Conservation (phyloP, 163 green algal genomes). For the Chlamydomonas reinhardtii region DNA sequence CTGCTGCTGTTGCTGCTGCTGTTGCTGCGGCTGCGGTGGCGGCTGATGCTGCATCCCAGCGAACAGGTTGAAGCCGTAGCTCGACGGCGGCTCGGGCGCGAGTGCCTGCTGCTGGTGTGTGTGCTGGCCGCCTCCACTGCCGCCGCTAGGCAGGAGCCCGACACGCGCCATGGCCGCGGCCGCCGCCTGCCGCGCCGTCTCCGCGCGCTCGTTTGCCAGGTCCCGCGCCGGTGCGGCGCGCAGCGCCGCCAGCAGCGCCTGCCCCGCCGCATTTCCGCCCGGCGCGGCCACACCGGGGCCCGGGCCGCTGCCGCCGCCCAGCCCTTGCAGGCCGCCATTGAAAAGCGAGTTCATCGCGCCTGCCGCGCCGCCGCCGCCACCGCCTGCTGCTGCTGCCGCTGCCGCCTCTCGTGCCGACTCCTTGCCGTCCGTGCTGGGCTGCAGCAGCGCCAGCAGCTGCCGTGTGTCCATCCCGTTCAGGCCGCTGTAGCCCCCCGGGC, state of each 20-base stretch:
- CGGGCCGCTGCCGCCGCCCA: too few relatives aligned
- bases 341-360: background rate
- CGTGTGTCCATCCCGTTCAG: background rate
- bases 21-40: background rate
- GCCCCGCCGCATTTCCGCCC: background rate
- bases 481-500: too few relatives aligned
- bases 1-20: background rate
- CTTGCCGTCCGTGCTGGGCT: too few relatives aligned
- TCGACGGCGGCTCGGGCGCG: too few relatives aligned
- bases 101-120: too few relatives aligned
- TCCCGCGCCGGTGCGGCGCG: background rate
- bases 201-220: background rate
- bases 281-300: too few relatives aligned
- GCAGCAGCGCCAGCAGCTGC: too few relatives aligned
- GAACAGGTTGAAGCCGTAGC: background rate
- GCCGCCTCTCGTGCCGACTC: too few relatives aligned
- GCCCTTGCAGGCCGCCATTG: too few relatives aligned
- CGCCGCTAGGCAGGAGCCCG: background rate
- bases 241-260: conserved; percentile 3
- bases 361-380: too few relatives aligned
- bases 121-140: background rate
- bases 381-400: too few relatives aligned
- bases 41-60: background rate
- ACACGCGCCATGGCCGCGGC: background rate
- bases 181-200: background rate